Conservation (phyloP, 2,329 filamentous ascomycete genomes). For the Atkinsonella texensis region DNA sequence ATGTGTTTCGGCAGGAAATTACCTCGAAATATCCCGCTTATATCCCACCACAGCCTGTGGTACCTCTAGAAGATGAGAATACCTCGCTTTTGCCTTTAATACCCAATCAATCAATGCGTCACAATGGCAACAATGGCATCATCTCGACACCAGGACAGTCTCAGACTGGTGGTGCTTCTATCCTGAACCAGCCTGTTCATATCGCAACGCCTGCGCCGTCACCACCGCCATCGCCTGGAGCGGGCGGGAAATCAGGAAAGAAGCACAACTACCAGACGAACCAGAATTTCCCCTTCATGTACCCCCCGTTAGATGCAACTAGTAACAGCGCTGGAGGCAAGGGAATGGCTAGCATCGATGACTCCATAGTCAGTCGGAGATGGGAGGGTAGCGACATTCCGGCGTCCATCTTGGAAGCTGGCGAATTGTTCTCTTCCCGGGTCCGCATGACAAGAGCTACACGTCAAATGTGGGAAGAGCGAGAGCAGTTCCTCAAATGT, state of each 20-base stretch:
- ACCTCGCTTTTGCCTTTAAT: constrained; percentile 82
- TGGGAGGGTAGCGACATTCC: constrained; percentile 95
- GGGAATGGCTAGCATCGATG: constrained; percentile 68
- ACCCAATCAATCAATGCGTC: constrained; percentile 57
- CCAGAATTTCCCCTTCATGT: constrained; percentile 96
- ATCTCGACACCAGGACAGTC: constrained; percentile 42
- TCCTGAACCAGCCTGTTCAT: constrained; percentile 90
- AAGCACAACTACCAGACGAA: constrained; percentile 99
- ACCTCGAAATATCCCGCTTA: constrained; percentile 97
- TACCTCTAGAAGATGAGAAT: constrained; percentile 81
- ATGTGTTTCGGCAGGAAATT: constrained; percentile 91
- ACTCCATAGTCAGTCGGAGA: constrained; percentile 64
- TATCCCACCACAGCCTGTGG: constrained; percentile 69
- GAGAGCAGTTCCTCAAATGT: constrained; percentile 81
- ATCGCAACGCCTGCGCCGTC: constrained; percentile 97
- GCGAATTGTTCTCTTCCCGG: constrained; percentile 77
- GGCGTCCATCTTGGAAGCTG: constrained; percentile 87
- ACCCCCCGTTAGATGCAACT: constrained; percentile 78
- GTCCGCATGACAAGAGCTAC: constrained; percentile 88
- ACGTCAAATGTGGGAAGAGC: constrained; percentile 87
- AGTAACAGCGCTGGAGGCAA: constrained; percentile 89
- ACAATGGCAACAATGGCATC: constrained; percentile 48
- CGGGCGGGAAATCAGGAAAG: constrained; percentile 86
- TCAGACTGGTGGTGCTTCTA: constrained; percentile 56
- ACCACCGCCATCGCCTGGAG: constrained; percentile 77